Evolutionary conservation across 345 rosid genomes (phyloP), one percentile per base, ranked within the genome.

Genomic region (Citrus unshiu): DNA sequence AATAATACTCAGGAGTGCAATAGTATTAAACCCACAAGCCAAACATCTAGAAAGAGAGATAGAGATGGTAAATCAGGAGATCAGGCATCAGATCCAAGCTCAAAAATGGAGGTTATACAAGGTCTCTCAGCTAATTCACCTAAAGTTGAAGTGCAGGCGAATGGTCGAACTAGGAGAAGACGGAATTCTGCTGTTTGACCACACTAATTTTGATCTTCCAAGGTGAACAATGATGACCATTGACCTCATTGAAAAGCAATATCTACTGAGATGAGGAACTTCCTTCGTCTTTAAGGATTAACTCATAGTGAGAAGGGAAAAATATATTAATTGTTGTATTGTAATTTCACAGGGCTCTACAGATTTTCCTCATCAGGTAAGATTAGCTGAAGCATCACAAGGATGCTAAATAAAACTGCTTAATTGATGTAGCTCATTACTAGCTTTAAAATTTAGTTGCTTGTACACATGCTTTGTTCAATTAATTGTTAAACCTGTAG

Each of bases 141-240:
- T 4, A 54, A 76, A 72, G 66, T 66, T 73, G 80, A 71, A 62
- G 35, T 24, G 13, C 64, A 5, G 60, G 71, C 59, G 9, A 34
- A 69, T 59, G 54, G 70, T 24, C 76, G 61, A 22, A 7, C 6
- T 39, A 71, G 24, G 57, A 59, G 78, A 70, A 74, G 75, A 65
- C 56, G 43, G 34, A 72, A 81, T 54, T 61, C 76, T 32, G 68
- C 58, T 61, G 76, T 24, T 71, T 73, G 79, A 79, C 14, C 32
- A 18, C 32, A 54, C 40, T 9, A 68, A 22, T 70, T 7, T 63
- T 81, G 51, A 18, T 56, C 7, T 60, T 40, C 34, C 14, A 57
- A 43, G 81, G 30, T 37, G 49, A 72, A 71, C 25, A 58, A 67
- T 40, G 66, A 29, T 77, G 34, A 39, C 54, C 73, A 46, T 69